A percentile compares a stretch with the other conserved stretches of the same genome.
phyloP scores from a whole-genome alignment of 2,329 filamentous ascomycete genomes.

The Emergomyces pasteurianus region DNA sequence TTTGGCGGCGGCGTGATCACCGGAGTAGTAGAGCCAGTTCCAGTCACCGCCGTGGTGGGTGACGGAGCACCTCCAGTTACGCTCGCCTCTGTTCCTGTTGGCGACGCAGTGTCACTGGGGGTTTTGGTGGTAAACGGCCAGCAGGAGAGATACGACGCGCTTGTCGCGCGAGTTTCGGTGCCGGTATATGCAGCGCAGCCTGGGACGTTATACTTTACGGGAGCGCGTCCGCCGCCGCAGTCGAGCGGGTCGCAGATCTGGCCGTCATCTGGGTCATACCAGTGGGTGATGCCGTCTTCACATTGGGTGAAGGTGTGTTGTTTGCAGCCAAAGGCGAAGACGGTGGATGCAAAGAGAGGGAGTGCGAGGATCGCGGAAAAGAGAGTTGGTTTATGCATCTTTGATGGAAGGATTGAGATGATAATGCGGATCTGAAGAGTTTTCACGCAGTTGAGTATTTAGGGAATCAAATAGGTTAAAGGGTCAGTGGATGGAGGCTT shows the following conservation, averaged over 20 bases:
- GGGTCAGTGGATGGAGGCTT: too few species aligned
- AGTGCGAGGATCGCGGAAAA: background rate
- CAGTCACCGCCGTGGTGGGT: background rate
- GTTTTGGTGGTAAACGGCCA: background rate
- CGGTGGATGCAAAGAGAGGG: background rate
- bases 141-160: background rate
- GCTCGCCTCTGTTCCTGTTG: background rate
- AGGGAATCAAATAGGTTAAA: too few species aligned
- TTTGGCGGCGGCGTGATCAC: background rate
- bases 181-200: constrained; percentile 24
- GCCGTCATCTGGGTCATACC: constrained; percentile 51
- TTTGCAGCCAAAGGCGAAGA: background rate
- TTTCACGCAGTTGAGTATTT: too few species aligned
- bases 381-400: background rate
- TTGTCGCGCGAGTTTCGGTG: background rate
- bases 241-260: constrained; percentile 54
- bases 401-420: background rate
- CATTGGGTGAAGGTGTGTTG: background rate
- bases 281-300: constrained; percentile 21
- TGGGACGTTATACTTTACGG: constrained; percentile 51
- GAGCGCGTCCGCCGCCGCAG: constrained; percentile 55
- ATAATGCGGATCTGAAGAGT: too few species aligned
- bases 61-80: background rate
- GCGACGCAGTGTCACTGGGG: background rate
- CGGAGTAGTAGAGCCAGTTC: background rate